phyloP scores from a whole-genome alignment of 2,329 filamentous ascomycete species.

The Torrubiella hemipterigena region DNA sequence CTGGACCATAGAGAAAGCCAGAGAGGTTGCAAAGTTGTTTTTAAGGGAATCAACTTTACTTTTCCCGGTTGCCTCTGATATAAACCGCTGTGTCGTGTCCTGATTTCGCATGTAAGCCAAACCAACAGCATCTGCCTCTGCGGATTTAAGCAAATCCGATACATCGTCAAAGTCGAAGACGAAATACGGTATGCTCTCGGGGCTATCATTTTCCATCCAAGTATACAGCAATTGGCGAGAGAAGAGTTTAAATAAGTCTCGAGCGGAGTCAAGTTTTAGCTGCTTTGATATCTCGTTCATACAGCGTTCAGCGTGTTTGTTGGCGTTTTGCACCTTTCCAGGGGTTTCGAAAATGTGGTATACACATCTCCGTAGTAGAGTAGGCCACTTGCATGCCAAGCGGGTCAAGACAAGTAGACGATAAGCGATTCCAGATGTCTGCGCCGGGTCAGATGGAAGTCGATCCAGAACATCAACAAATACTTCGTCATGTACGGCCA shows the following conservation, averaged over 20 bases:
- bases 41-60: conserved; percentile 47
- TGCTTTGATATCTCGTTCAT: conserved; percentile 52
- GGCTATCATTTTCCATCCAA: conserved; percentile 59
- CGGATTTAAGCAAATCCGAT: conserved; percentile 53
- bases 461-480: conserved; percentile 73
- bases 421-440: conserved; percentile 73
- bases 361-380: conserved; percentile 71
- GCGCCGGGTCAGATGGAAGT: conserved; percentile 61
- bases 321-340: conserved; percentile 53
- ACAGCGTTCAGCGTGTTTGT: conserved; percentile 61
- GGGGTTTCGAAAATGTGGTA: conserved; percentile 93
- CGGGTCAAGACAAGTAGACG: conserved; percentile 65
- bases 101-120: conserved; percentile 74
- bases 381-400: conserved; percentile 74
- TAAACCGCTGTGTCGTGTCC: conserved; percentile 45
- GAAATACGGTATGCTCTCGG: conserved; percentile 68
- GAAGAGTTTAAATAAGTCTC: conserved; percentile 70
- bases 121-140: conserved; percentile 66
- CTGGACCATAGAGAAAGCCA: conserved; percentile 68
- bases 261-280: conserved; percentile 53
- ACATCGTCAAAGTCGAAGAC: conserved; percentile 72
- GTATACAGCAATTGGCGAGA: conserved; percentile 82
- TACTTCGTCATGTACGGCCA: conserved; percentile 71
- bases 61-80: conserved; percentile 46
- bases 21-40: conserved; percentile 61